Base-by-base conservation (phyloP, 345 rosid species). In the Citrus reticulata region DNA sequence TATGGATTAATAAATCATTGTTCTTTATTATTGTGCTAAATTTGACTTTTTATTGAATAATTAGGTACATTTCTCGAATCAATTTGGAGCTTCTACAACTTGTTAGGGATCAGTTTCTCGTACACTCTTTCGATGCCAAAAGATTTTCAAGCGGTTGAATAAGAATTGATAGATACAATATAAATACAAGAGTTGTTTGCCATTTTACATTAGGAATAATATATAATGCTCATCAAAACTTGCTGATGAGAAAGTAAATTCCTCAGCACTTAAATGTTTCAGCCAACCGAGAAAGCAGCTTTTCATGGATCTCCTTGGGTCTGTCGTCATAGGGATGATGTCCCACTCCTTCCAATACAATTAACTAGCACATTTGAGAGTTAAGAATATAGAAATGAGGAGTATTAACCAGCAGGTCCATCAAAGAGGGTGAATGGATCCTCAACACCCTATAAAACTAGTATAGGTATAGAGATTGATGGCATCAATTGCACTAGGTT, bases 401-500 rank as follows among this genome's bases (percentile, higher is more conserved):
- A 93, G 89, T 88, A 95, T 78, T 85, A 88, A 72, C 94, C 98
- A 6, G 91, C 97, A 60, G 98, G 98, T 5, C 98, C 98, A 9
- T 95, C 93, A 0, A 95, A 0, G 84, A 25, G 98, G 4, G 97
- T 95, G 85, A 93, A 82, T 19, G 97, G 89, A 81, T 95, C 98
- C 81, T 92, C 81, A 78, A 90, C 90, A 30, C 98, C 98, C 98
- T 94, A 95, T 67, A 95, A 69, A 75, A 92, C 85, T 4, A 95
- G 89, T 68, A 95, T 88, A 32, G 94, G 97, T 72, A 85, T 59
- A 7, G 73, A 72, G 66, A 95, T 83, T 63, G 54, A 75, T 9
- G 97, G 93, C 83, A 95, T 90, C 81, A 95, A 80, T 49, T 83
- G 79, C 68, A 89, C 81, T 1, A 97, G 98, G 27, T 25, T 25